Percentiles rank a stretch among this genome's conserved stretches.
Evolutionary conservation across 169 alveolate genomes (phyloP).

Genomic region (Eimeria sp.): DNA sequence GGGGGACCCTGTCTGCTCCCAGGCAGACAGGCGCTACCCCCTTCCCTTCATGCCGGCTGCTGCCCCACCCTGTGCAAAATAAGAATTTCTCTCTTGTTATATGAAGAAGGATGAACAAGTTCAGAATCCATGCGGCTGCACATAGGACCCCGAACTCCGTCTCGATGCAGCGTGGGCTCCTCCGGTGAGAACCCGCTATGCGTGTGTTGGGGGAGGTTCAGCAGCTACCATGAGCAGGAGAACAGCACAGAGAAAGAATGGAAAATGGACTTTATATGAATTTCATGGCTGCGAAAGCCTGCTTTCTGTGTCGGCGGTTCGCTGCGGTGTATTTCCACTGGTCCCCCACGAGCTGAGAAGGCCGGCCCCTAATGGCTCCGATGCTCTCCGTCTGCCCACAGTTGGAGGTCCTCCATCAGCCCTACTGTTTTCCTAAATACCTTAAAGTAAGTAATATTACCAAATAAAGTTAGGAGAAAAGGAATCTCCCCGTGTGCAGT

Average conservation of each 20-base stretch:
- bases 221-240: background rate
- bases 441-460: too few species aligned
- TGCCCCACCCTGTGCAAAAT: background rate
- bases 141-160: background rate
- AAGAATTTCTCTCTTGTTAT: background rate
- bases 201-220: background rate
- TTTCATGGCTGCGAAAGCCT: background rate
- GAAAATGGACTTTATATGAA: background rate
- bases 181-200: background rate
- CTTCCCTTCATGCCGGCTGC: conserved; percentile 16
- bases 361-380: background rate
- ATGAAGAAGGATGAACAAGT: background rate
- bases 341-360: conserved; percentile 9
- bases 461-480: too few species aligned
- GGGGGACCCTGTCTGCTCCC: conserved; percentile 6
- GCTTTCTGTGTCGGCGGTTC: too few species aligned
- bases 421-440: background rate
- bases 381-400: background rate
- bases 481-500: background rate
- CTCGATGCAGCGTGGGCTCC: background rate
- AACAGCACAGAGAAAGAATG: background rate
- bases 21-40: background rate
- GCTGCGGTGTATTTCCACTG: background rate
- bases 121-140: background rate
- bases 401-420: background rate